phyloP scores from a whole-genome alignment of 768 basidiomycete species.

The Lanmaoa rubissima region DNA sequence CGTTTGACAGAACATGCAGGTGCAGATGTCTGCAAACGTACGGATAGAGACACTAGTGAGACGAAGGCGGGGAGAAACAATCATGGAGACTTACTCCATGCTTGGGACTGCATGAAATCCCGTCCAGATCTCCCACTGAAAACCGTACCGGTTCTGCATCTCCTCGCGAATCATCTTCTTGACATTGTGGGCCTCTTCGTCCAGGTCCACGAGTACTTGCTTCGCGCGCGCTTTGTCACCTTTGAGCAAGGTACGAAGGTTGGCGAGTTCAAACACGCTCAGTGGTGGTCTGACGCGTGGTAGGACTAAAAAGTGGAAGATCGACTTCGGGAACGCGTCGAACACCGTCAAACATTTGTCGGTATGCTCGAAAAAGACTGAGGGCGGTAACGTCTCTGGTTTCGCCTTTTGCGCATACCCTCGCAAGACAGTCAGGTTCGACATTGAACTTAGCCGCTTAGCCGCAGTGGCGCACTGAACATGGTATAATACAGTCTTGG shows the following conservation, averaged over 20 bases:
- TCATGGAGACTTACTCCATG: conserved; percentile 62
- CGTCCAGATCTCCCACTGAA: conserved; percentile 71
- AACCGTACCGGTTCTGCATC: conserved; percentile 73
- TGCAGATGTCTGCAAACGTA: conserved; percentile 63
- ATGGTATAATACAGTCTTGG: conserved; percentile 19
- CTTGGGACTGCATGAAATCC: conserved; percentile 88
- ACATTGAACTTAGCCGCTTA: conserved; percentile 16
- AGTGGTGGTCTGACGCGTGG: conserved; percentile 47
- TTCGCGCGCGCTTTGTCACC: conserved; percentile 54
- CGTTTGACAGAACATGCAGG: conserved; percentile 81
- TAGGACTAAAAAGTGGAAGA: conserved; percentile 86
- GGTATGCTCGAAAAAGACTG: conserved; percentile 58
- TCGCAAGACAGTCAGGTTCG: conserved; percentile 54
- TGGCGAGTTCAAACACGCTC: conserved; percentile 42
- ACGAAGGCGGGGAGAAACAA: background rate
- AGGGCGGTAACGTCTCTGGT: conserved; percentile 53
- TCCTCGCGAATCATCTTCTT: conserved; percentile 69
- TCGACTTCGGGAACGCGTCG: conserved; percentile 79
- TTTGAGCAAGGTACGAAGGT: conserved; percentile 54
- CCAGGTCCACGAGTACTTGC: conserved; percentile 49
- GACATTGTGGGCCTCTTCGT: conserved; percentile 53
- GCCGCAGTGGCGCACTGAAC: background rate
- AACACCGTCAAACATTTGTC: conserved; percentile 60
- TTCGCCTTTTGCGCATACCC: conserved; percentile 53
- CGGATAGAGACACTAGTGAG: background rate